Conservation (phyloP, 176 grass and related monocot genomes). For the Phoenix roebelenii region DNA sequence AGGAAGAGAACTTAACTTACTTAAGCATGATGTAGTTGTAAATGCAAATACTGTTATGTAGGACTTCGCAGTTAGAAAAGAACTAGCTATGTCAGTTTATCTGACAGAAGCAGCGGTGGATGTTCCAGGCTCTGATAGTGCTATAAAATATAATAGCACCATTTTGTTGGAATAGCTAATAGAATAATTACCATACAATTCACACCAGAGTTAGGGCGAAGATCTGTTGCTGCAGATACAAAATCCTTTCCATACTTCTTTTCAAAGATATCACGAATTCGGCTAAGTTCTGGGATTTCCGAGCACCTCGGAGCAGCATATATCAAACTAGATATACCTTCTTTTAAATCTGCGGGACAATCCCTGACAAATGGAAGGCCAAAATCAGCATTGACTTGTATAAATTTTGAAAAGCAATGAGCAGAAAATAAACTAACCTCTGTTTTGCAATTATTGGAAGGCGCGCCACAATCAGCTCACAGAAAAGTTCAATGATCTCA, state of each 20-base stretch:
- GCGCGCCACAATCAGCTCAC: constrained; percentile 75
- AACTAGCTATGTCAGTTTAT: too few relatives aligned
- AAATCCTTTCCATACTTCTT: constrained; percentile 98
- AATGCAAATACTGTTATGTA: background rate
- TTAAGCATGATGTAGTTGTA: background rate
- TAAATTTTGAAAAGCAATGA: constrained; percentile 1
- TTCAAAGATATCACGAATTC: constrained; percentile 70
- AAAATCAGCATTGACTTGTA: constrained; percentile 18
- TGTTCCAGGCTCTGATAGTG: too few relatives aligned
- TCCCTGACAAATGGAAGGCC: constrained; percentile 35
- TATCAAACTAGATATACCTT: constrained; percentile 96
- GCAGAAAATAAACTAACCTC: constrained; percentile 39
- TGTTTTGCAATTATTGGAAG: constrained; percentile 82
- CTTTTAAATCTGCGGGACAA: constrained; percentile 85
- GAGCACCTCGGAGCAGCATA: constrained; percentile 95
- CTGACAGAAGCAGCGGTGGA: too few relatives aligned
- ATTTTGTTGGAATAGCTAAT: background rate
- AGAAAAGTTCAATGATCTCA: constrained; percentile 91
- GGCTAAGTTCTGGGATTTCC: constrained; percentile 71
- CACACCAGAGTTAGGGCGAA: constrained; percentile 66
- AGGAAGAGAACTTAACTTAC: constrained; percentile 17
- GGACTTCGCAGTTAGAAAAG: too few relatives aligned
- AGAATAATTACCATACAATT: constrained; percentile 62
- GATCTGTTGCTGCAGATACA: constrained; percentile 61
- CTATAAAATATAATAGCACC: too few relatives aligned